A percentile compares a stretch with the other conserved stretches of the same genome.
These are phyloP conservation scores for Micromonas commoda DNA, from an alignment of 139 green algal genomes.

Conservation along the genomic window DNA sequence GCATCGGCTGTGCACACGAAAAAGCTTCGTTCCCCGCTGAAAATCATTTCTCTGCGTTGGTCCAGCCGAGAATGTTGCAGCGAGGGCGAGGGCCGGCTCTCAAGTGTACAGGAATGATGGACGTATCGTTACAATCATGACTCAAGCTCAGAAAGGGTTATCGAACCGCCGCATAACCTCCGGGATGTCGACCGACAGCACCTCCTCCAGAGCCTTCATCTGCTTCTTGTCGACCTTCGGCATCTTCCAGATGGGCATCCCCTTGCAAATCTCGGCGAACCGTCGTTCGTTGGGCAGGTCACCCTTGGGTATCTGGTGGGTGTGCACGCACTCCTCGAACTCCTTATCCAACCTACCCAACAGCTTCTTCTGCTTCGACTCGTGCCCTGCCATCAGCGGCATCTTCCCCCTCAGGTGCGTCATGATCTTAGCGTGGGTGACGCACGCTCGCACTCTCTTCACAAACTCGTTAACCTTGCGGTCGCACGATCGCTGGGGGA, in stretches of 20 bases:
- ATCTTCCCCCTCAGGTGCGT: conserved; percentile 74
- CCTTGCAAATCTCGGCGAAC: conserved; percentile 73
- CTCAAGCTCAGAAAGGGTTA: conserved; percentile 73
- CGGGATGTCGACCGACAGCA: conserved; percentile 78
- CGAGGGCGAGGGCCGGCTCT: too few species aligned
- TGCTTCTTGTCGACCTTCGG: conserved; percentile 43
- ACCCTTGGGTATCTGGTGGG: conserved; percentile 78
- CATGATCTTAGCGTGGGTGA: conserved; percentile 89
- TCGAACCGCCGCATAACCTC: conserved; percentile 78
- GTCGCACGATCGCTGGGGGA: conserved; percentile 69
- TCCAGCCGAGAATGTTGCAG: too few species aligned
- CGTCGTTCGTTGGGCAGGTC: conserved; percentile 82
- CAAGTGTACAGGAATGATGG: too few species aligned
- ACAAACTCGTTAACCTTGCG: conserved; percentile 97
- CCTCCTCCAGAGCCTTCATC: conserved; percentile 19
- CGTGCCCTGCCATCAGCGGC: conserved; percentile 80
- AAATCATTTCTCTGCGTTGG: too few species aligned
- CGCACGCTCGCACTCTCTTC: conserved; percentile 80
- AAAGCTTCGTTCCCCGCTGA: too few species aligned
- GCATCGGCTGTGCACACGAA: too few species aligned
- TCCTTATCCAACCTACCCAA: conserved; percentile 53
- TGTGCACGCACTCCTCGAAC: conserved; percentile 75
- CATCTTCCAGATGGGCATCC: conserved; percentile 73
- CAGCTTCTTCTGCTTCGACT: conserved; percentile 65
- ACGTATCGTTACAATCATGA: too few species aligned